Base-by-base conservation (phyloP, 164 flowering plant species). In the Vitis rupestris region DNA sequence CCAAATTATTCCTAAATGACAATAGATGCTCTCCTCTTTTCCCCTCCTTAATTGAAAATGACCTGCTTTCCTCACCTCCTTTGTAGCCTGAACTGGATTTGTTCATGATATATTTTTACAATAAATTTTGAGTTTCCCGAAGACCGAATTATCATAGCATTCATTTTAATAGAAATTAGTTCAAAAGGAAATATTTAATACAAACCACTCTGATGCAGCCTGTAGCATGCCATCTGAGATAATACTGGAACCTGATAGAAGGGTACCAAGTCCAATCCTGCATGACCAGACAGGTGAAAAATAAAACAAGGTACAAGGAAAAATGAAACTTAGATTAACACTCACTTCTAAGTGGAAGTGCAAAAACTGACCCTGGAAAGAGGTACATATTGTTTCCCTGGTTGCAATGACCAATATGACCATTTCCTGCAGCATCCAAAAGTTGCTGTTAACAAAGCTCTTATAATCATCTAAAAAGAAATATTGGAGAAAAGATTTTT, bases 311-410 rank as follows among this genome's bases (percentile, higher is more conserved):
- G 23, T 3, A 61, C 10, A 15, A 52, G 30, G 50, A 9, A 52
- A 60, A 9, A 57, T 51, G 29, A 66, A 60, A 52, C 27, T 10
- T 16, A 16, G 15, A 8, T 4, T 17, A 7, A 29, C 62, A 12
- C 10, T 51, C 30, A 19, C 14, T 37, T 29, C 13, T 11, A 48
- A 15, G 11, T 31, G 44, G 1, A 57, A 59, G 31, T 47, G 53
- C 67, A 19, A 50, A 8, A 61, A 87, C 97, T 80, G 11, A 94
- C 98, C 99, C 99, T 15, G 99, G 98, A 70, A 93, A 95, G 44
- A 93, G 96, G 75, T 90, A 95, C 99, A 95, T 95, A 82, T 93
- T 95, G 82, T 94, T 94, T 73, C 96, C 99, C 71, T 95, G 99
- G 83, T 95, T 95, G 84, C 92, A 82, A 81, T 87, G 94, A 56